Evolutionary conservation across 441 rosid genomes (phyloP), one percentile per base, ranked within the genome.

Genomic region (Manihot esculenta): DNA sequence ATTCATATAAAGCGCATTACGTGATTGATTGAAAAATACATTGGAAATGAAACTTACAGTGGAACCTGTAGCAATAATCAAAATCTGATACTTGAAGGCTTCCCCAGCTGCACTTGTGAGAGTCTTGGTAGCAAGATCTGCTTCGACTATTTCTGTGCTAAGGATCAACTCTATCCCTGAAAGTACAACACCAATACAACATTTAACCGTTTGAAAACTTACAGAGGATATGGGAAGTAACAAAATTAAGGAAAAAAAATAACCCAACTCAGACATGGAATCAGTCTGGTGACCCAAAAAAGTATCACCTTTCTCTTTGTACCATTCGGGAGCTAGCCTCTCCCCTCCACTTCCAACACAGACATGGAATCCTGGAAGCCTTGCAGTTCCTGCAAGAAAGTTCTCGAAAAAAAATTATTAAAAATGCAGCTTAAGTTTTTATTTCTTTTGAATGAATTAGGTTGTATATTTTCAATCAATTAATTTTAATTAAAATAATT

Each of bases 281-380:
- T 13, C 26, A 61, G 0, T 69, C n/a, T 20, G 57, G 27, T 50
- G n/a, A n/a, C n/a, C n/a, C n/a, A n/a, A n/a, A 30, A 30, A 4
- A 30, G 2, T 20, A 60, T 68, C 80, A 91, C 99, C 99, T 80
- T 89, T 88, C 84, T 93, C 91, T 45, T 71, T 82, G 92, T 95
- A 93, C 86, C 96, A 91, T 79, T 92, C 97, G 57, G 94, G 96
- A 71, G 85, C 89, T 60, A 88, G 79, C 81, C 94, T 90, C 80
- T 94, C 98, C 71, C 98, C 97, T 30, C 99, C 98, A 74, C 95
- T 84, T 70, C 99, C 99, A 82, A 95, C 99, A 76, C 99, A 95
- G 69, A 83, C 86, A 84, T 93, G 93, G 79, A 95, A 92, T 47
- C 97, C 96, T 3, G 99, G 99, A 77, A 92, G 99, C 77, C 99